Evolutionary conservation across 176 grass and related monocot genomes (phyloP).

Genomic region (Carex littledalei): DNA sequence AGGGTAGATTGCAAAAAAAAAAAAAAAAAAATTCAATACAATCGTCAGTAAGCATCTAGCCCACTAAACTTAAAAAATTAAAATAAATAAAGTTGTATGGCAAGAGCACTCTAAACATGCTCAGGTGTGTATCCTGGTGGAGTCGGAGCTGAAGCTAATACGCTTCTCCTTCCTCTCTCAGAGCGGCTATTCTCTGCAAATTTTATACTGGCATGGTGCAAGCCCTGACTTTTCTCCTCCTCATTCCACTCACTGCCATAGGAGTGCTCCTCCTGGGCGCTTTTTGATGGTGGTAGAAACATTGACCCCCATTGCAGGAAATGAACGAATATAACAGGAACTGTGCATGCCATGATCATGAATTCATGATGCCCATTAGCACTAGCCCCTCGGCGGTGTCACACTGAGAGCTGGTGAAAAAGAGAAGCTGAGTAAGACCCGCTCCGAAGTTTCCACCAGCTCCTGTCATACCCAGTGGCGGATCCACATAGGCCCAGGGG

Average conservation of each 20-base stretch:
- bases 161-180: slow-evolving; percentile 44
- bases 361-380: slow-evolving; percentile 84
- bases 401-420: slow-evolving; percentile 64
- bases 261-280: slow-evolving; percentile 42
- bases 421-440: slow-evolving; percentile 83
- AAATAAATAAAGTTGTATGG: no score
- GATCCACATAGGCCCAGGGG: no score
- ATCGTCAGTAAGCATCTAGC: no score
- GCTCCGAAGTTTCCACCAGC: slow-evolving; percentile 66
- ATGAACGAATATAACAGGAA: slow-evolving; percentile 47
- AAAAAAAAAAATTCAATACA: no score
- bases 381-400: slow-evolving; percentile 40
- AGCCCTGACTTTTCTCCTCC: slow-evolving; percentile 43
- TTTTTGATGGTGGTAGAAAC: slow-evolving; percentile 44
- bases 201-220: slow-evolving; percentile 45
- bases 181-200: slow-evolving; percentile 64
- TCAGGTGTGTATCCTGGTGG: slow-evolving; percentile 34
- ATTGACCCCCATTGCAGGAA: slow-evolving; percentile 94
- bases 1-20: no score
- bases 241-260: slow-evolving; percentile 54
- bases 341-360: slow-evolving; percentile 89
- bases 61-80: no score
- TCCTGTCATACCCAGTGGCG: slow-evolving; percentile 62
- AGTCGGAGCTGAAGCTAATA: slow-evolving; percentile 27
- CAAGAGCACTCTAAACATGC: slow-evolving; percentile 18